Percentiles rank a stretch among this genome's conserved stretches.
phyloP scores from a whole-genome alignment of 495 filamentous ascomycete species.

The Neurospora sp. region DNA sequence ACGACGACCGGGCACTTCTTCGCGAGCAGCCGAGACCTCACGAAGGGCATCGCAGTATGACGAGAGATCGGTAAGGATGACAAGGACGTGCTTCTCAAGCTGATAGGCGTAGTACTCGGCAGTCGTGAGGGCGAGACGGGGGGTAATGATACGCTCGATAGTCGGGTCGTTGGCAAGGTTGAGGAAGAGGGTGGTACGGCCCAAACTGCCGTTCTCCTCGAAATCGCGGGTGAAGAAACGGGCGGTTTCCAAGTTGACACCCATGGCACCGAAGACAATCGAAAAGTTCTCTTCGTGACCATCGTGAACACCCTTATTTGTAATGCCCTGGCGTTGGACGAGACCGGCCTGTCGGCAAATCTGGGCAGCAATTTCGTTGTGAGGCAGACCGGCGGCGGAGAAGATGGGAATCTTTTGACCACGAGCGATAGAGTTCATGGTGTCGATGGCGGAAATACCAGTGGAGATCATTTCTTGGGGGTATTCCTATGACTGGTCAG shows the following conservation, averaged over 20 bases:
- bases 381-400: conserved; percentile 94
- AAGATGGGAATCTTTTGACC: conserved; percentile 99
- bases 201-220: conserved; percentile 98
- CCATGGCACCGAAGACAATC: conserved; percentile 98
- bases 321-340: conserved; percentile 64
- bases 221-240: conserved; percentile 98
- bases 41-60: conserved; percentile 98
- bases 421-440: conserved; percentile 99
- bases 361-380: conserved; percentile 97
- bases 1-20: conserved; percentile 99
- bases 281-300: conserved; percentile 99
- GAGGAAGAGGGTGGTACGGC: conserved; percentile 92
- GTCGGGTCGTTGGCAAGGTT: conserved; percentile 99
- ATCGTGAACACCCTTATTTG: conserved; percentile 91
- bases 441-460: conserved; percentile 98
- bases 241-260: conserved; percentile 98
- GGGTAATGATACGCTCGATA: conserved; percentile 99
- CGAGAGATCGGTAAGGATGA: conserved; percentile 96
- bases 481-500: conserved; percentile 56
- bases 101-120: conserved; percentile 99
- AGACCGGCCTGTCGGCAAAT: conserved; percentile 94
- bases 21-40: conserved; percentile 93
- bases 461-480: conserved; percentile 99
- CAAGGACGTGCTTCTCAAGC: conserved; percentile 97
- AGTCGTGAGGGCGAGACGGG: conserved; percentile 94